A percentile compares a stretch with the other conserved stretches of the same genome.
Evolutionary conservation across 306 rosid genomes (phyloP).

Genomic region (Quercus engelmannii): DNA sequence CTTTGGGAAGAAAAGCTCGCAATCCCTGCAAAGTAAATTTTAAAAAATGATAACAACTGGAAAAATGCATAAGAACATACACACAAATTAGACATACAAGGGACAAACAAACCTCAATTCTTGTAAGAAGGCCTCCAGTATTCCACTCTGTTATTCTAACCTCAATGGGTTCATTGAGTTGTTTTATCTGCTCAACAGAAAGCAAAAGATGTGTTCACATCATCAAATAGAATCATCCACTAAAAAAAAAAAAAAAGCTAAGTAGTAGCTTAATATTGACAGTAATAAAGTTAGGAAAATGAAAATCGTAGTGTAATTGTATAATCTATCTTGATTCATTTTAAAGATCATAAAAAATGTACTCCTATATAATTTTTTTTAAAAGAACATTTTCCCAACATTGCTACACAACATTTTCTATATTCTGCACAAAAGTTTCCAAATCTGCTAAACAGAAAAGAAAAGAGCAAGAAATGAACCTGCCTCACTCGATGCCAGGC

Average conservation of each 20-base stretch:
- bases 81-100: conserved; percentile 8
- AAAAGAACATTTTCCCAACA: neutral
- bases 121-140: conserved; percentile 84
- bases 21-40: conserved; percentile 60
- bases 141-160: conserved; percentile 93
- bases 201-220: conserved; percentile 13
- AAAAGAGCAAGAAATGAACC: conserved; percentile 69
- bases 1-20: conserved; percentile 87
- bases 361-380: neutral
- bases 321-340: neutral
- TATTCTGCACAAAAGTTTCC: conserved; percentile 10
- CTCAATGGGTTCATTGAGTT: conserved; percentile 71
- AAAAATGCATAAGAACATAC: neutral
- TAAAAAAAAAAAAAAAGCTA: neutral
- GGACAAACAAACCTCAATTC: conserved; percentile 74
- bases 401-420: neutral
- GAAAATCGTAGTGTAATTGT: neutral
- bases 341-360: neutral
- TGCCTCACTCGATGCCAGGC: conserved; percentile 99
- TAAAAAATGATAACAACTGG: conserved; percentile 11
- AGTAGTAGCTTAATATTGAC: neutral
- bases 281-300: neutral
- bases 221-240: conserved; percentile 3
- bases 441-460: conserved; percentile 21
- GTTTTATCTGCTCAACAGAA: conserved; percentile 65